Evolutionary conservation across 2,329 filamentous ascomycete species (phyloP).

Genomic region (Herpotrichia juniperi): DNA sequence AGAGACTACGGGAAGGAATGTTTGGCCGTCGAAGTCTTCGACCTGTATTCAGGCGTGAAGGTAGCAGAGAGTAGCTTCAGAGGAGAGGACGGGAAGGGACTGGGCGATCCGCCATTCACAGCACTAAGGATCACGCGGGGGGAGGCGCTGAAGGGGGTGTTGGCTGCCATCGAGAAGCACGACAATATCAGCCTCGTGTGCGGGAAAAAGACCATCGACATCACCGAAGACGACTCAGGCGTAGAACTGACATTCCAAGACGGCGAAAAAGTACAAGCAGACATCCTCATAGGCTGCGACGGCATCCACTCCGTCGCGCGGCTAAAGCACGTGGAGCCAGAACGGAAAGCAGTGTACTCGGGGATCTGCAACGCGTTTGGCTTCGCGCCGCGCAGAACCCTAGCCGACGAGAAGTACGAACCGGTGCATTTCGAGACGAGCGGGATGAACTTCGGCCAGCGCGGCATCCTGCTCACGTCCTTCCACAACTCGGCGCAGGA

Average conservation of each 20-base stretch:
- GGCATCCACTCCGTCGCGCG: conserved; percentile 56
- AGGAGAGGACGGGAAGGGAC: conserved; percentile 49
- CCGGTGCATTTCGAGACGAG: conserved; percentile 48
- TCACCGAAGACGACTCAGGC: conserved; percentile 47
- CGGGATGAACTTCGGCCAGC: conserved; percentile 53
- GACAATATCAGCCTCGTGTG: conserved; percentile 51
- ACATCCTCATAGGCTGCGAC: conserved; percentile 62
- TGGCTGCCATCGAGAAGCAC: conserved; percentile 48
- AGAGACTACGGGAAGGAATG: conserved; percentile 50
- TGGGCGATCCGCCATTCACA: conserved; percentile 53
- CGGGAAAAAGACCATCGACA: conserved; percentile 50
- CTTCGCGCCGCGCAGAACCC: conserved; percentile 46
- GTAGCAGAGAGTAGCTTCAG: conserved; percentile 51
- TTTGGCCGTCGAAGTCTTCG: conserved; percentile 53
- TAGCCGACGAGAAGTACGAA: conserved; percentile 29
- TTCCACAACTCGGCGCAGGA: conserved; percentile 46
- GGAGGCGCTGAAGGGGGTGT: conserved; percentile 50
- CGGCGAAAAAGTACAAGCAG: conserved; percentile 51
- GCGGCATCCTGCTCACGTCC: conserved; percentile 52
- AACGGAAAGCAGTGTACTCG: conserved; percentile 49
- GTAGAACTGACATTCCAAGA: conserved; percentile 55
- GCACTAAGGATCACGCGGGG: conserved; percentile 52
- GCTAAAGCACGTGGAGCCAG: conserved; percentile 52
- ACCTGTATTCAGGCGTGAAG: conserved; percentile 49
- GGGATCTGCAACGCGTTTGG: conserved; percentile 56